These are phyloP conservation scores for Metrosideros polymorpha DNA, from an alignment of 441 rosid species.

Conservation along the genomic window DNA sequence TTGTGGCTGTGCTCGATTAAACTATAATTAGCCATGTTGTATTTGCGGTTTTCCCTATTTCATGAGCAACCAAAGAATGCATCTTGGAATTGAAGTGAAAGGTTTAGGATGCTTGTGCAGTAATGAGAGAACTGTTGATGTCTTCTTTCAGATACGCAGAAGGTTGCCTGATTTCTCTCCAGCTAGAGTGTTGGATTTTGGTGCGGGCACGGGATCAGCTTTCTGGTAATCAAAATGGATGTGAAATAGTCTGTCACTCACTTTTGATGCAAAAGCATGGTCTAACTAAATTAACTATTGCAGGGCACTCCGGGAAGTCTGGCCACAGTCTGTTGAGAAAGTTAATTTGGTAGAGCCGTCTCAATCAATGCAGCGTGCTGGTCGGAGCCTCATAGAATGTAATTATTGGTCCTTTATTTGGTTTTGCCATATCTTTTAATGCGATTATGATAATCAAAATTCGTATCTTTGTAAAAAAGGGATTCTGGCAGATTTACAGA, in stretches of 20 bases:
- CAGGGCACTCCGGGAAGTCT: conserved; percentile 86
- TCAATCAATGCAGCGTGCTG: conserved; percentile 92
- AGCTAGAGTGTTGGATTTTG: conserved; percentile 69
- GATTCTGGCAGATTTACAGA: background rate
- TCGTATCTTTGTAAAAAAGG: background rate
- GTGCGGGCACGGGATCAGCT: conserved; percentile 94
- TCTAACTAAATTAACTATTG: background rate
- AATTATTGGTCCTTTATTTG: background rate
- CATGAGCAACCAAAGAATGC: background rate
- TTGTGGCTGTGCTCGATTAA: background rate
- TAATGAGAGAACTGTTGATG: background rate
- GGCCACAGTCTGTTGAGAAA: conserved; percentile 69
- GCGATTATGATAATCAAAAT: background rate
- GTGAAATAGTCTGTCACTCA: background rate
- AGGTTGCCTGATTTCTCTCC: conserved; percentile 74
- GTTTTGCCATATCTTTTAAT: background rate
- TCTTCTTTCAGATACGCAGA: conserved; percentile 38
- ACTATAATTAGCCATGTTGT: background rate
- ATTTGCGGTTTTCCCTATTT: background rate
- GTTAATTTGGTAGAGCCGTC: conserved; percentile 88
- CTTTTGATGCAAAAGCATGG: background rate
- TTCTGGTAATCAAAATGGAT: conserved; percentile 47
- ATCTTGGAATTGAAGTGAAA: background rate
- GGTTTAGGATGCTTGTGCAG: background rate
- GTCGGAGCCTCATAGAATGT: conserved; percentile 74